Evolutionary conservation across 1,284 basidiomycete species (phyloP).

Genomic region (Chondrostereum purpureum): DNA sequence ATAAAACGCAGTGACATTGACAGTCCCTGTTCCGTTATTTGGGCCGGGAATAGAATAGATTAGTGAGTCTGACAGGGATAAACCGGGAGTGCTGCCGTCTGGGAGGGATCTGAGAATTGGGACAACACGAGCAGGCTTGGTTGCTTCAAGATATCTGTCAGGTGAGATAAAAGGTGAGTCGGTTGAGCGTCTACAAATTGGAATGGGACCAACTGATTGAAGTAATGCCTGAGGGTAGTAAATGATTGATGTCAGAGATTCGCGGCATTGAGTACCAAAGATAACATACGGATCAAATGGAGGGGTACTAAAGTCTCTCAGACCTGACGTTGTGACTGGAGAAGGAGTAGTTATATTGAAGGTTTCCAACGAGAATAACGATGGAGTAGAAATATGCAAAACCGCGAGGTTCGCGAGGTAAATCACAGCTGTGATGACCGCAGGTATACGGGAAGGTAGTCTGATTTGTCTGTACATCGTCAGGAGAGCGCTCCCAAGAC

Average conservation of each 20-base stretch:
- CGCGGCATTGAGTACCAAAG: too few relatives aligned
- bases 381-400: background rate
- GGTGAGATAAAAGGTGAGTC: too few relatives aligned
- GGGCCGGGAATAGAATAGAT: background rate
- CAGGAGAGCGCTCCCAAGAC: background rate
- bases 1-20: background rate
- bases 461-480: background rate
- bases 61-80: background rate
- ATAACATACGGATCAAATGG: too few relatives aligned
- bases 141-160: background rate
- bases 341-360: background rate
- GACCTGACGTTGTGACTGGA: background rate
- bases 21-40: background rate
- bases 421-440: background rate
- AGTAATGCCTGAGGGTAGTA: too few relatives aligned
- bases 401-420: background rate
- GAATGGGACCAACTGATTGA: too few relatives aligned
- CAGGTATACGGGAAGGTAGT: background rate
- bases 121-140: background rate
- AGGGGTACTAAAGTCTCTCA: background rate
- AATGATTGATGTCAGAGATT: too few relatives aligned
- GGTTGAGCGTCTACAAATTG: too few relatives aligned
- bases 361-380: slow-evolving; percentile 1
- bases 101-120: background rate
- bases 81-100: background rate